Conservation (phyloP, 192 early-diverging fungal genomes). For the Linnemannia elongata region DNA sequence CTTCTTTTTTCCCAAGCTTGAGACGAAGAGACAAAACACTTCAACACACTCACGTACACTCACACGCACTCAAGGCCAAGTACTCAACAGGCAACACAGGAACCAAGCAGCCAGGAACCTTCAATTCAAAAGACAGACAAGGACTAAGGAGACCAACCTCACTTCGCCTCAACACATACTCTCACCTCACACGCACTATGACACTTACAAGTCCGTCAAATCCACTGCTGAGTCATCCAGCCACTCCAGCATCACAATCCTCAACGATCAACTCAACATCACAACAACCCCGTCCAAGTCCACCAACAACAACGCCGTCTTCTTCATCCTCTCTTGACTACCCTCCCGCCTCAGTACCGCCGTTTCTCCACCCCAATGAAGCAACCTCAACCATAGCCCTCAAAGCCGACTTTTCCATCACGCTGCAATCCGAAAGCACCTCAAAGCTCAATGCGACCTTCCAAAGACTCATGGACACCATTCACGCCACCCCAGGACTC, state of each 20-base stretch:
- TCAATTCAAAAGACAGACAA: too few species aligned
- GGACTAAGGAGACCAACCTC: too few species aligned
- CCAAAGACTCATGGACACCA: constrained; percentile 44
- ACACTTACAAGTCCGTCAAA: background rate
- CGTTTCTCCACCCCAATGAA: background rate
- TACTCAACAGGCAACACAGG: too few species aligned
- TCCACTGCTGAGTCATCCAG: background rate
- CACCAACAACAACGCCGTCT: background rate
- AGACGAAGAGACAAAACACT: too few species aligned
- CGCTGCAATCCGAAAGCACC: constrained; percentile 44
- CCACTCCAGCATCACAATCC: background rate
- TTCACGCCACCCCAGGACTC: constrained; percentile 28
- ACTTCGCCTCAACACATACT: too few species aligned
- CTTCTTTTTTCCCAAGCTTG: too few species aligned
- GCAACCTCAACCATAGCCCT: background rate
- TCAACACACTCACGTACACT: too few species aligned
- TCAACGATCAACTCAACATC: background rate
- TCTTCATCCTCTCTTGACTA: background rate
- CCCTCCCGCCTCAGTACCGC: background rate
- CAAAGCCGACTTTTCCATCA: constrained; percentile 53
- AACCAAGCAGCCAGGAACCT: too few species aligned
- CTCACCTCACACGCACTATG: background rate
- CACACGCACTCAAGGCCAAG: too few species aligned
- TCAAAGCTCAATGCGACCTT: constrained; percentile 34
- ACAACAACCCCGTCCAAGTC: background rate